Base-by-base conservation (phyloP, 2,329 filamentous ascomycete species). In the Phialophora chinensis region DNA sequence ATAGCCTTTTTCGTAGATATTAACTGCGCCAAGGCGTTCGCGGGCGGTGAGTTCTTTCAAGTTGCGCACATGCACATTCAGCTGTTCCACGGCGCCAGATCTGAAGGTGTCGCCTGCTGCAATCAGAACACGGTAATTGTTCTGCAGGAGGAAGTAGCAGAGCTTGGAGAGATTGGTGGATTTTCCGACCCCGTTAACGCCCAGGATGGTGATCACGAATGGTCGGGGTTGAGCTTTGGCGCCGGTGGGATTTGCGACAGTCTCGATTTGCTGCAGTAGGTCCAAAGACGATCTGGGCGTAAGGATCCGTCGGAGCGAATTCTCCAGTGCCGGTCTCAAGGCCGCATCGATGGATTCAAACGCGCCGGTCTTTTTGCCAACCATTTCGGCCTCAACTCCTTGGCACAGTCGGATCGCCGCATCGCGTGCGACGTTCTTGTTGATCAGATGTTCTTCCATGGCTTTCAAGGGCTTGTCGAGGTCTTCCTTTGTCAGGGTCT, bases 121-220 rank as follows among this genome's bases (percentile, higher is more conserved):
- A 72, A 99, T 92, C 65, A 99, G 86, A 17, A 99, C 93, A 75
- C 91, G 91, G 83, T 97, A 96, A 77, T 96, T 93, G 83, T 99
- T 99, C 79, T 99, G 94, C 35, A 99, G 84, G 44, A 99, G 84
- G 82, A 99, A 99, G 81, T 95, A 99, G 79, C 93, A 96, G 72
- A 99, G 97, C 80, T 99, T 99, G 78, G 92, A 94, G 44, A 99
- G 85, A 77, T 97, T 98, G 60, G 95, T 99, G 17, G 93, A 97
- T 82, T 99, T 99, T 75, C 95, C 95, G 44, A 99, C 95, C 62
- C 95, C 95, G 78, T 99, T 99, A 76, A 99, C 95, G 69, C 95
- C 95, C 52, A 99, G 95, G 68, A 99, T 97, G 65, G 93, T 97
- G 77, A 99, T 96, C 74, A 98, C 94, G 77, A 98, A 99, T 52